These are phyloP conservation scores for Tilletiopsis washingtonensis DNA, from an alignment of 1,284 basidiomycete genomes.

Conservation along the genomic window DNA sequence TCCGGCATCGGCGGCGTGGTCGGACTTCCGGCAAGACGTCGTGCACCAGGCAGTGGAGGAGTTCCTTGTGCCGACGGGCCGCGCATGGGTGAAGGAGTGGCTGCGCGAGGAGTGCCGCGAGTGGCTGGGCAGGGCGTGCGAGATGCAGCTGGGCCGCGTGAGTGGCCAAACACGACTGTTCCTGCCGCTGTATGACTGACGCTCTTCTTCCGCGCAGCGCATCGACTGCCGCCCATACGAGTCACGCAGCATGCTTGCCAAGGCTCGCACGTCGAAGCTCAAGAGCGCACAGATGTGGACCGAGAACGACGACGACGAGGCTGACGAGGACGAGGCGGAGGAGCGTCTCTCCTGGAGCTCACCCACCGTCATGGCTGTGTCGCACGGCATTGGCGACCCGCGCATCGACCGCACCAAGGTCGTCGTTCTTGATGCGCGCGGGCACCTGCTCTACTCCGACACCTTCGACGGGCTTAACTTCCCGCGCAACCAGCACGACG, in stretches of 20 bases:
- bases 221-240: conserved; percentile 61
- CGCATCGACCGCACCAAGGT: conserved; percentile 78
- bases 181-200: no score
- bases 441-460: conserved; percentile 76
- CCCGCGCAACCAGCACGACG: conserved; percentile 26
- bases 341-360: conserved; percentile 57
- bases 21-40: conserved; percentile 71
- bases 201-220: conserved; percentile 28
- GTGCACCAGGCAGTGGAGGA: conserved; percentile 70
- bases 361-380: conserved; percentile 80
- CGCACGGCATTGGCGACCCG: conserved; percentile 89
- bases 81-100: conserved; percentile 82
- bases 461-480: conserved; percentile 62
- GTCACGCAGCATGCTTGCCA: conserved; percentile 46
- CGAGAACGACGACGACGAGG: conserved; percentile 7
- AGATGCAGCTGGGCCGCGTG: conserved; percentile 19
- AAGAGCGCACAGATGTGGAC: no score
- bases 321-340: conserved; percentile 47
- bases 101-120: conserved; percentile 86
- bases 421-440: conserved; percentile 78
- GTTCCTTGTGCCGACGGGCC: conserved; percentile 70
- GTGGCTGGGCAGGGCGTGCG: conserved; percentile 29
- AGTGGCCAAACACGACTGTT: not conserved
- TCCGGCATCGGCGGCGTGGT: conserved; percentile 84
- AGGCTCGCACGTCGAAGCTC: no score